Base-by-base conservation (phyloP, 2,329 filamentous ascomycete genomes). In the Ascochyta rabiei region DNA sequence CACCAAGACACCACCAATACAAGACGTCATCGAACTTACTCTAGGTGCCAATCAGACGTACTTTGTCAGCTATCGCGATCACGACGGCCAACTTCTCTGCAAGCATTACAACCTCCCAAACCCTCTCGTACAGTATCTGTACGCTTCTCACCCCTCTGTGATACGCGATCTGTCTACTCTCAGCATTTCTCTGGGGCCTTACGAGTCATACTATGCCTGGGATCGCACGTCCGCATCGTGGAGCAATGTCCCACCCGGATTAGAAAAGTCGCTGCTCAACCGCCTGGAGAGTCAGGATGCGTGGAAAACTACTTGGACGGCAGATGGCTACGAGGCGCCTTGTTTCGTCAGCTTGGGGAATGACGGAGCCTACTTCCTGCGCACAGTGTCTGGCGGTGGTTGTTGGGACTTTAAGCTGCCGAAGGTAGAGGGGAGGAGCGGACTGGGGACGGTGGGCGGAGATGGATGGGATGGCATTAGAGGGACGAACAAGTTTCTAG, bases 71-170 rank as follows among this genome's bases (percentile, higher is more conserved):
- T 71, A 67, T 53, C 56, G 67, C 21, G 66, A 68, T 47, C 56
- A 61, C 13, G 62, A 64, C 51, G 61, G 53, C 15, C 41, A 53
- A 15, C n/a, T 65, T 0, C 21, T 31, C 0, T 57, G 53, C 56
- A 60, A 65, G 21, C 70, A 71, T 46, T 70, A 69, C 60, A 71
- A 71, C 51, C 63, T 72, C 9, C 70, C 70, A 23, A 70, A 71
- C 40, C 68, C 69, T 6, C 53, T 72, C 15, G 67, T 64, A 18
- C 60, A 62, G 16, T 71, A 65, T 42, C 60, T 72, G 5, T 72
- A 71, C 47, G 48, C 61, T 16, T 66, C 67, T 0, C 63, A 69
- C 7, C 66, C 68, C 0, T 39, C 51, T 15, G 55, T 71, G 0
- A 60, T 69, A 19, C 64, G 70, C 3, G 70, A 72, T 21, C 53